These are phyloP conservation scores for Diaporthe australafricana DNA, from an alignment of 2,329 filamentous ascomycete genomes.

Conservation along the genomic window DNA sequence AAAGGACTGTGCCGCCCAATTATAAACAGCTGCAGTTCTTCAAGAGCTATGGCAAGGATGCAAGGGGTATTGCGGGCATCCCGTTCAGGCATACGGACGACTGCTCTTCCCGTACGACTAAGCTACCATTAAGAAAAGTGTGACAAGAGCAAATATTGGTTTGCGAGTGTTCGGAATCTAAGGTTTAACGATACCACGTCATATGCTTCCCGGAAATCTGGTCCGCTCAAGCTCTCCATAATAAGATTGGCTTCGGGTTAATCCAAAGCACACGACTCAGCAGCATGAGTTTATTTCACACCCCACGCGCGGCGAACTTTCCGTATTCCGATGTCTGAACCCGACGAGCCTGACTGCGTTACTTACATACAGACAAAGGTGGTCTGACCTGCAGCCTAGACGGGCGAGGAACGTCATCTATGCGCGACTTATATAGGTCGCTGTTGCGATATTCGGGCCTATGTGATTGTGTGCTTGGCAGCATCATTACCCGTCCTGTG, in stretches of 20 bases:
- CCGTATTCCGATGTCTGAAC: background rate
- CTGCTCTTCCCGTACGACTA: background rate
- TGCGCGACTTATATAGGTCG: background rate
- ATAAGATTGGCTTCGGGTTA: background rate
- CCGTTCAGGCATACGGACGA: background rate
- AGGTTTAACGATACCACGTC: background rate
- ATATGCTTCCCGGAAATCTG: background rate
- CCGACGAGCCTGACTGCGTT: background rate
- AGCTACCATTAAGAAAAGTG: background rate
- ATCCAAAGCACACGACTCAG: conserved; percentile 17
- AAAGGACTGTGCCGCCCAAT: background rate
- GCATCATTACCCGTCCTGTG: conserved; percentile 3
- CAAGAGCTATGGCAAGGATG: background rate
- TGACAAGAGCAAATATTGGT: background rate
- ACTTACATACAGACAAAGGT: background rate
- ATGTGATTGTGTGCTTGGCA: conserved; percentile 12
- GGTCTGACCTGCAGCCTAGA: background rate
- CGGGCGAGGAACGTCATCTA: background rate
- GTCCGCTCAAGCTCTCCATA: background rate
- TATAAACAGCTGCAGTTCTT: background rate
- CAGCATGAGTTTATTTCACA: background rate
- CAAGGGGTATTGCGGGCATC: background rate
- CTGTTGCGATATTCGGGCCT: conserved; percentile 2
- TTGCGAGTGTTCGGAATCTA: background rate
- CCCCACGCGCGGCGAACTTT: background rate